phyloP scores from a whole-genome alignment of 495 filamentous ascomycete species.

The Penicillium alfredii region DNA sequence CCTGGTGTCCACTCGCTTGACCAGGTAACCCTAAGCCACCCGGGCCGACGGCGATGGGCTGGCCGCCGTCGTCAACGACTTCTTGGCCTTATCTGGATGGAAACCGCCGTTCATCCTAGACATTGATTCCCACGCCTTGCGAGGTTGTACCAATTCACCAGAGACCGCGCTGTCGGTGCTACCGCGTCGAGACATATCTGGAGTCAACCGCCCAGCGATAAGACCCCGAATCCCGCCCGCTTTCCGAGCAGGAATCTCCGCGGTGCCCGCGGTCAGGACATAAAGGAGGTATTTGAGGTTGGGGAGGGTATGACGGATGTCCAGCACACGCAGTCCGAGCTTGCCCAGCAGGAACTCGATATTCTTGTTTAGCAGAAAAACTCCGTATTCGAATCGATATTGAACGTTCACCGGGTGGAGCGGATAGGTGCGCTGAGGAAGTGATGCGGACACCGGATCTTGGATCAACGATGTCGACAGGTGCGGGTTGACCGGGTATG shows the following conservation, averaged over 20 bases:
- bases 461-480: constrained; percentile 70
- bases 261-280: constrained; percentile 69
- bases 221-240: constrained; percentile 68
- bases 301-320: constrained; percentile 84
- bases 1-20: no score
- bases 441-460: constrained; percentile 67
- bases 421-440: constrained; percentile 68
- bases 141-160: constrained; percentile 25
- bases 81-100: constrained; percentile 18
- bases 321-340: constrained; percentile 70
- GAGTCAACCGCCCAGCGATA: constrained; percentile 29
- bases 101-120: constrained; percentile 29
- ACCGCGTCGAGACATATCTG: constrained; percentile 32
- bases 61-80: constrained; percentile 6
- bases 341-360: constrained; percentile 76
- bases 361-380: constrained; percentile 90
- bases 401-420: constrained; percentile 71
- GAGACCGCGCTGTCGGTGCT: constrained; percentile 39
- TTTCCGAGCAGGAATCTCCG: constrained; percentile 73
- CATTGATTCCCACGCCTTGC: constrained; percentile 23
- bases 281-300: constrained; percentile 93
- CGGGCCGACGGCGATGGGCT: constrained; percentile 16
- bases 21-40: no score
- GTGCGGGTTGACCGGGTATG: constrained; percentile 69
- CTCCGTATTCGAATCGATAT: constrained; percentile 89